phyloP scores from a whole-genome alignment of 352 stramenopile species.

The Phytopythium vexans region DNA sequence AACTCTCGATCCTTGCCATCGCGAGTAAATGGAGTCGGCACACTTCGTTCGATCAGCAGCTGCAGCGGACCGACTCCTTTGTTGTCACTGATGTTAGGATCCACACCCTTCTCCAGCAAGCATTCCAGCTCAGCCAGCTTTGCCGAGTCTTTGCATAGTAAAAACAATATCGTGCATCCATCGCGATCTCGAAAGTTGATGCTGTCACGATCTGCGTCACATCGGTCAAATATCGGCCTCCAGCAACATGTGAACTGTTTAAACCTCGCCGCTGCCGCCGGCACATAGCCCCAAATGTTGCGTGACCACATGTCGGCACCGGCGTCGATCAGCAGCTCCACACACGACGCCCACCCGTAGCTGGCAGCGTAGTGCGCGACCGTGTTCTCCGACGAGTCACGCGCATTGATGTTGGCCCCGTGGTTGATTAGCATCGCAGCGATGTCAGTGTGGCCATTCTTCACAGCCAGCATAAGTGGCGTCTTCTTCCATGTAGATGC shows the following conservation, averaged over 20 bases:
- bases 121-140: slow-evolving; percentile 58
- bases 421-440: slow-evolving; percentile 55
- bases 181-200: slow-evolving; percentile 68
- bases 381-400: slow-evolving; percentile 72
- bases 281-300: slow-evolving; percentile 73
- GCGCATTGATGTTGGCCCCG: slow-evolving; percentile 69
- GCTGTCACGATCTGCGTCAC: slow-evolving; percentile 42
- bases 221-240: slow-evolving; percentile 47
- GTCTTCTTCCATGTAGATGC: slow-evolving; percentile 77
- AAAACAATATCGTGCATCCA: slow-evolving; percentile 70
- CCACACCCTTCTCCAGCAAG: slow-evolving; percentile 58
- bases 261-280: slow-evolving; percentile 56
- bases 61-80: no score
- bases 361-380: slow-evolving; percentile 68
- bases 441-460: slow-evolving; percentile 58
- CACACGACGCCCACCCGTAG: slow-evolving; percentile 69
- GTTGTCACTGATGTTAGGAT: slow-evolving; percentile 53
- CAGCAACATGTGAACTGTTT: slow-evolving; percentile 51
- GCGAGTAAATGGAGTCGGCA: slow-evolving; percentile 59
- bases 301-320: slow-evolving; percentile 60
- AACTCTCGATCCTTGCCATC: slow-evolving; percentile 23
- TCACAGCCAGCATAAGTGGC: slow-evolving; percentile 65
- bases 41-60: slow-evolving; percentile 26
- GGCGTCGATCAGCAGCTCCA: slow-evolving; percentile 44
- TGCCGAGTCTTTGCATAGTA: slow-evolving; percentile 67